Percentiles rank a stretch among this genome's conserved stretches.
Evolutionary conservation across 2,329 filamentous ascomycete genomes (phyloP).

Genomic region (Chaetomium sp.): DNA sequence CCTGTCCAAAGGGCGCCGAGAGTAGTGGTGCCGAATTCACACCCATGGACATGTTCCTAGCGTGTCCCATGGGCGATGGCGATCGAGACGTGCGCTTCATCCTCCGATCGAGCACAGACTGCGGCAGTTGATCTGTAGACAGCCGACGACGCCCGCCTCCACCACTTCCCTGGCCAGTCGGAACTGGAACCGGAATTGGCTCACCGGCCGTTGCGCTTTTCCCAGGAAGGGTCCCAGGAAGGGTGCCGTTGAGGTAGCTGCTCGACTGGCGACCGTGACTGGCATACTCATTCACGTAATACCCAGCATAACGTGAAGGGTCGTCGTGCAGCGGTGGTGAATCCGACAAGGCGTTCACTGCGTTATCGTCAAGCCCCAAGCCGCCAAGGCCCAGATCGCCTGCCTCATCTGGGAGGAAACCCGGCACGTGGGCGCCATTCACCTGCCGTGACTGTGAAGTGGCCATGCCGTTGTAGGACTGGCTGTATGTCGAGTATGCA

Average conservation of each 20-base stretch:
- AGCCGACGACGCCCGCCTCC: conserved; percentile 37
- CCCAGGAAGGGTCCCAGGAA: conserved; percentile 35
- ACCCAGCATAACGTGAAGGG: conserved; percentile 30
- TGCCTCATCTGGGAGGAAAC: conserved; percentile 49
- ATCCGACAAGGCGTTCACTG: conserved; percentile 34
- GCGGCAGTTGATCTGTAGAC: conserved; percentile 49
- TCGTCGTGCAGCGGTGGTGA: conserved; percentile 45
- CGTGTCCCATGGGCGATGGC: conserved; percentile 49
- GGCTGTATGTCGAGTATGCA: conserved; percentile 27
- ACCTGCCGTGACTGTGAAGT: conserved; percentile 34
- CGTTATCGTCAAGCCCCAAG: conserved; percentile 40
- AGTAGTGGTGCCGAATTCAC: conserved; percentile 35
- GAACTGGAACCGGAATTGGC: conserved; percentile 27
- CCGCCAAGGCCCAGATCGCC: conserved; percentile 37
- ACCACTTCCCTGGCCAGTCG: conserved; percentile 25
- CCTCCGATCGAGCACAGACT: conserved; percentile 46
- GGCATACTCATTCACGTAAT: conserved; percentile 31
- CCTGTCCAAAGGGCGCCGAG: conserved; percentile 34
- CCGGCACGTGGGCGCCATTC: conserved; percentile 48
- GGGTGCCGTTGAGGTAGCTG: conserved; percentile 34
- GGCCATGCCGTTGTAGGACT: conserved; percentile 33
- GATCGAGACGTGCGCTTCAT: conserved; percentile 50
- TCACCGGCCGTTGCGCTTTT: conserved; percentile 44
- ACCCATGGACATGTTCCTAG: conserved; percentile 38
- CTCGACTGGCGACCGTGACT: conserved; percentile 24